phyloP scores from a whole-genome alignment of 495 filamentous ascomycete species.

The Chlorociboria aeruginascens region DNA sequence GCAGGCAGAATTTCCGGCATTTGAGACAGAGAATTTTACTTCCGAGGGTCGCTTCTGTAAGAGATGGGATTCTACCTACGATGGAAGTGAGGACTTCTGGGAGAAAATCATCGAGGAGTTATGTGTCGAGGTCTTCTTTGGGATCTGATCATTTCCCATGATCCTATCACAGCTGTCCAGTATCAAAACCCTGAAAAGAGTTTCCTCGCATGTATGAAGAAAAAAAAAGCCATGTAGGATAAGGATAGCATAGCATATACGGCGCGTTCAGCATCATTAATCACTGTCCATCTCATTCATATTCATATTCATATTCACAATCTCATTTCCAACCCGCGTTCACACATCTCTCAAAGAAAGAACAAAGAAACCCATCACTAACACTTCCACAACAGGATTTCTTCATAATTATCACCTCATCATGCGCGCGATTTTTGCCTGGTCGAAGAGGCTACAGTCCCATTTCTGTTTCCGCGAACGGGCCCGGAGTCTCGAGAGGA shows the following conservation, averaged over 20 bases:
- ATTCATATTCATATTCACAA: not conserved
- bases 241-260: not conserved
- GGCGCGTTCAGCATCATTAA: not conserved
- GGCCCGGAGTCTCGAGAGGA: slow-evolving; percentile 20
- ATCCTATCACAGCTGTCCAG: slow-evolving; percentile 4
- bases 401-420: slow-evolving; percentile 66
- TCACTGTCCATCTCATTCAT: not conserved
- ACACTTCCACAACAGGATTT: slow-evolving; percentile 48
- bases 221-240: slow-evolving; percentile 5
- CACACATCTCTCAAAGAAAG: slow-evolving; percentile 8
- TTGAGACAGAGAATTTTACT: slow-evolving; percentile 10
- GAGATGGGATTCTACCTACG: slow-evolving; percentile 17
- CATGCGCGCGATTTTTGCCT: slow-evolving; percentile 55
- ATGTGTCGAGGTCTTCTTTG: slow-evolving; percentile 15
- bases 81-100: slow-evolving; percentile 15
- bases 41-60: slow-evolving; percentile 11
- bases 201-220: not conserved
- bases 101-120: slow-evolving; percentile 6
- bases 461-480: slow-evolving; percentile 32
- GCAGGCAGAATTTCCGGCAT: slow-evolving; percentile 21
- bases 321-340: not conserved
- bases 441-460: slow-evolving; percentile 51
- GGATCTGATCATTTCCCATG: slow-evolving; percentile 16
- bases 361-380: too few species aligned
- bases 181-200: not conserved